Conservation (phyloP, 306 rosid genomes). For the Senna siamea region DNA sequence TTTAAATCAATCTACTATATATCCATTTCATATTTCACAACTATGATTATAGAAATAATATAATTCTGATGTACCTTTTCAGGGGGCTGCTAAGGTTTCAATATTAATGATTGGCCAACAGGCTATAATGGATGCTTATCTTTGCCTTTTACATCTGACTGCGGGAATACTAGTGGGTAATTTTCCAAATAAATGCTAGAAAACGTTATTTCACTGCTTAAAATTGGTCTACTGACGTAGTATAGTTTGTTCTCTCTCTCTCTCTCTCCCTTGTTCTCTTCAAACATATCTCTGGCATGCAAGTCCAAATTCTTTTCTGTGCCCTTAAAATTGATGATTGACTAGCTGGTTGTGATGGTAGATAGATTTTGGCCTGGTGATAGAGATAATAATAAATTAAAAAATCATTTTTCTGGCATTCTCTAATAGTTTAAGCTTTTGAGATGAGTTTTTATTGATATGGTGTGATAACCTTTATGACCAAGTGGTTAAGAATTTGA, state of each 20-base stretch:
- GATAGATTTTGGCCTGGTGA: constrained; percentile 4
- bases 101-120: constrained; percentile 92
- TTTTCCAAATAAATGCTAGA: constrained; percentile 11
- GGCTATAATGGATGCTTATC: constrained; percentile 95
- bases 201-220: neutral
- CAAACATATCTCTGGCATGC: constrained; percentile 9
- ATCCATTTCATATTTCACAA: neutral
- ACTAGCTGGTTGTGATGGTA: constrained; percentile 16
- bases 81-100: constrained; percentile 99
- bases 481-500: neutral
- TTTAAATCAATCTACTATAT: constrained; percentile 17
- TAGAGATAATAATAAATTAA: neutral
- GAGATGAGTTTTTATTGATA: neutral
- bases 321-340: constrained; percentile 16
- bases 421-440: neutral
- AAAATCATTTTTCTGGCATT: neutral
- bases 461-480: neutral
- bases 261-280: constrained; percentile 6
- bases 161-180: constrained; percentile 95
- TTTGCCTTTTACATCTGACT: constrained; percentile 90
- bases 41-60: constrained; percentile 26
- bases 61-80: constrained; percentile 42
- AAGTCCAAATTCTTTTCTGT: neutral
- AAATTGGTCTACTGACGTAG: constrained; percentile 25
- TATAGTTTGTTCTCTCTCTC: constrained; percentile 1